Base-by-base conservation (phyloP, 768 basidiomycete species). In the Serendipita sp. region DNA sequence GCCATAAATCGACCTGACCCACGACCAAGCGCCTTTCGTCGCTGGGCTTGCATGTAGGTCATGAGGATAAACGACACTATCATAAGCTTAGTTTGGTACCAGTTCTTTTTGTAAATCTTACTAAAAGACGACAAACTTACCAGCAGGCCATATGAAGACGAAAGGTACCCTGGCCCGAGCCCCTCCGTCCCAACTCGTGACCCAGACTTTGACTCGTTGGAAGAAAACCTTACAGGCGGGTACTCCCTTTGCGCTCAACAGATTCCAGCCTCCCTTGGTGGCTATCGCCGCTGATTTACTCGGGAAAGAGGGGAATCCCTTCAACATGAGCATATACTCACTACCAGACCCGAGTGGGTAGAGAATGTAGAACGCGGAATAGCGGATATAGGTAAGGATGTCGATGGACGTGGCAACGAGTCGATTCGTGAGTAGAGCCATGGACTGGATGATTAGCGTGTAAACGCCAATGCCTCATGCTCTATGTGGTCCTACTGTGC, bases 321-420 rank as follows among this genome's bases (percentile, higher is more conserved):
- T 60, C 16, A 60, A 30, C 30, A 85, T 86, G 65, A 95, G 79
- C 72, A 86, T 82, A 0, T 92, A 93, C 74, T 99, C 96, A 28
- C 90, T 92, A 3, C 82, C 81, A 0, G 96, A 95, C 51, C 96
- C 96, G 28, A 92, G 72, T 3, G 91, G 93, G 76, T 99, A 98
- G n/a, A 97, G 81, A 54, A 92, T 67, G 74, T 88, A 95, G 75
- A 98, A 99, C 5, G 91, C 83, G 18, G 92, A 89, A 79, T 98
- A 99, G 64, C 95, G 91, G 47, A 87, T 73, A 77, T 80, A 88
- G 30, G 84, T 75, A 47, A 90, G 80, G 56, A 60, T 10, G 10
- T 60, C 36, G 28, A 38, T 30, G 18, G 63, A 41, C 3, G 32
- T 13, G 13, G 41, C 5, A 15, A 15, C 30, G n/a, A 10, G 7